Evolutionary conservation across 148 eudicot species (phyloP).

Genomic region (Euryodendron excelsum): DNA sequence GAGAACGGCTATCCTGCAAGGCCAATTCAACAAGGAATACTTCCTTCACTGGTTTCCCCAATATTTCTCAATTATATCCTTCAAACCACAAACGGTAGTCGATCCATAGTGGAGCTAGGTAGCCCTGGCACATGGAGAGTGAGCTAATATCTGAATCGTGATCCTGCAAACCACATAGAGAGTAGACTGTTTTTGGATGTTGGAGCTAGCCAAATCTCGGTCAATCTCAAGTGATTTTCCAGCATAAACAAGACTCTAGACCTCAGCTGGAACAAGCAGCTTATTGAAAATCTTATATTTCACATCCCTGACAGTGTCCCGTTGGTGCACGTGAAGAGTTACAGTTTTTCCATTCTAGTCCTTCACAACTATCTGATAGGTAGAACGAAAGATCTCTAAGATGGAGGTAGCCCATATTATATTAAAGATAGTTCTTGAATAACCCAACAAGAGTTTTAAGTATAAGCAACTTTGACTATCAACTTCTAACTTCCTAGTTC

Average conservation of each 20-base stretch:
- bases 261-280: not conserved
- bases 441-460: no score
- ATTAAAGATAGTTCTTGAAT: no score
- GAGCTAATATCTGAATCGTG: no score
- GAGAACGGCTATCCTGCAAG: not conserved
- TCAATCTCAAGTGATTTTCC: slow-evolving; percentile 9
- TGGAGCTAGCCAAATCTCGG: slow-evolving; percentile 10
- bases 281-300: slow-evolving; percentile 12
- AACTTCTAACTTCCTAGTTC: no score
- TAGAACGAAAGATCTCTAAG: not conserved
- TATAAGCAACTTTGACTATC: no score
- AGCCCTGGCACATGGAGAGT: not conserved
- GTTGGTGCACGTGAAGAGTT: slow-evolving; percentile 4
- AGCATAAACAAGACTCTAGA: slow-evolving; percentile 7
- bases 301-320: slow-evolving; percentile 13
- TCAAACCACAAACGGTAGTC: no score
- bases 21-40: not conserved
- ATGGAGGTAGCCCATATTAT: not conserved
- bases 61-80: not conserved
- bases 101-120: not conserved
- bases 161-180: not conserved
- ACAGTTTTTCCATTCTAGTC: slow-evolving; percentile 1
- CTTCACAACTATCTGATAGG: slow-evolving; percentile 19
- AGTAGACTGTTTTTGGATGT: slow-evolving; percentile 20
- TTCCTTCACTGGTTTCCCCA: not conserved